Conservation (phyloP, 1,139 yeast genomes). For the Magnusiomyces sp. region DNA sequence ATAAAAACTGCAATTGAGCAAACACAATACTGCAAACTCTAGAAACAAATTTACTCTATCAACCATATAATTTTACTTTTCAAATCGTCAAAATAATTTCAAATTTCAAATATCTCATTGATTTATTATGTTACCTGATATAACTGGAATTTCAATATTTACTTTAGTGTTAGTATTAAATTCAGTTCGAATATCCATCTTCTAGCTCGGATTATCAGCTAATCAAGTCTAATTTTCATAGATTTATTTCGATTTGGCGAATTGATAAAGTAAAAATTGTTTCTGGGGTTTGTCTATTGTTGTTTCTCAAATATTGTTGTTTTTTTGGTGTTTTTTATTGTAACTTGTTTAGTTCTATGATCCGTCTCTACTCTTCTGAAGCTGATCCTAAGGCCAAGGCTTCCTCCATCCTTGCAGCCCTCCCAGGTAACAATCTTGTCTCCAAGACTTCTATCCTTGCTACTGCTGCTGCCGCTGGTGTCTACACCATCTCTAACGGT, state of each 20-base stretch:
- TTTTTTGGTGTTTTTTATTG: neutral
- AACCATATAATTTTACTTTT: too few species aligned
- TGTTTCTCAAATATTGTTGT: too few species aligned
- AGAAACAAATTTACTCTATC: too few species aligned
- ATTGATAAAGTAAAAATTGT: neutral
- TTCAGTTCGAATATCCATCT: neutral
- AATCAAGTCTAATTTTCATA: neutral
- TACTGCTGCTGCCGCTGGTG: conserved; percentile 87
- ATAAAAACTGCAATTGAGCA: neutral
- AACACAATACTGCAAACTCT: neutral
- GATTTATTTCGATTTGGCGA: neutral
- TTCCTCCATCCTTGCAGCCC: conserved; percentile 74
- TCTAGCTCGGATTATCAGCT: neutral
- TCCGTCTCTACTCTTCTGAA: conserved; percentile 32
- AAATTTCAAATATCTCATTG: too few species aligned
- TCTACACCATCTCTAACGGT: conserved; percentile 91
- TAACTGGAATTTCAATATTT: too few species aligned
- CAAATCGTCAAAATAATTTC: too few species aligned
- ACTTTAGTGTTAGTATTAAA: neutral
- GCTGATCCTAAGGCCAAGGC: conserved; percentile 89
- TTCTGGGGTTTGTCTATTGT: too few species aligned
- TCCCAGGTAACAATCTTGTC: conserved; percentile 83
- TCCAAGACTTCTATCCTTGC: conserved; percentile 94
- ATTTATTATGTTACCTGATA: too few species aligned
- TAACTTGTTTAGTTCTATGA: conserved; percentile 16